Conservation (phyloP, 2,329 filamentous ascomycete genomes). For the Claviceps sp. region DNA sequence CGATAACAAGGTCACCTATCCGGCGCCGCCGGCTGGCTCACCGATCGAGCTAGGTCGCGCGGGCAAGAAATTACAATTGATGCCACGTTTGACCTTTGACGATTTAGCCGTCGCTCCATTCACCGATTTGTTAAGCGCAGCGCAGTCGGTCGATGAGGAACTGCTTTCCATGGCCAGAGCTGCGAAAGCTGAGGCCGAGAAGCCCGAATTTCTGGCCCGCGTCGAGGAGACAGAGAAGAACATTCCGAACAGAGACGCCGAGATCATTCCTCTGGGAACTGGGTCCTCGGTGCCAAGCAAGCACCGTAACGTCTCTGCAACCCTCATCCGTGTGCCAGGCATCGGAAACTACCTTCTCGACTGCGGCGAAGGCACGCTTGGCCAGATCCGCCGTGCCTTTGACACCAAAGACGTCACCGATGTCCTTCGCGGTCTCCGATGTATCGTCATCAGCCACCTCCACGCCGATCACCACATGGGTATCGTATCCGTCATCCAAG, state of each 20-base stretch:
- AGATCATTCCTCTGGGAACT: conserved; percentile 80
- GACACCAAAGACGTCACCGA: conserved; percentile 47
- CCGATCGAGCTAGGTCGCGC: conserved; percentile 26
- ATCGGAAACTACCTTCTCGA: conserved; percentile 85
- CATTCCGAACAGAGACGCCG: conserved; percentile 60
- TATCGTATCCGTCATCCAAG: conserved; percentile 63
- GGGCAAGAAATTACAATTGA: conserved; percentile 32
- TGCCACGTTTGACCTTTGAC: conserved; percentile 32
- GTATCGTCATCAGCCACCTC: conserved; percentile 87
- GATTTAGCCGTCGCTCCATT: conserved; percentile 32
- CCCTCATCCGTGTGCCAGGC: conserved; percentile 69
- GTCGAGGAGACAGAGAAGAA: conserved; percentile 43
- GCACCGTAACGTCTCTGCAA: conserved; percentile 89
- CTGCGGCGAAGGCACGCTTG: conserved; percentile 82
- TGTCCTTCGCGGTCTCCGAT: conserved; percentile 65
- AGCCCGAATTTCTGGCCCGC: conserved; percentile 31
- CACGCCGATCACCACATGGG: conserved; percentile 96
- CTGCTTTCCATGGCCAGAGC: conserved; percentile 39
- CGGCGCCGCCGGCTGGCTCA: conserved; percentile 11
- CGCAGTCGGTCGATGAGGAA: conserved; percentile 22
- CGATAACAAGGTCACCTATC: conserved; percentile 32
- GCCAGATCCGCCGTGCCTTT: conserved; percentile 69
- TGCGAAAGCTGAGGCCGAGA: conserved; percentile 28
- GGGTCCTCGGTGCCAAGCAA: conserved; percentile 84
- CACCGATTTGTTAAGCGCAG: conserved; percentile 31